Evolutionary conservation across 495 filamentous ascomycete species (phyloP).

Genomic region (Penicillium simplicissimum): DNA sequence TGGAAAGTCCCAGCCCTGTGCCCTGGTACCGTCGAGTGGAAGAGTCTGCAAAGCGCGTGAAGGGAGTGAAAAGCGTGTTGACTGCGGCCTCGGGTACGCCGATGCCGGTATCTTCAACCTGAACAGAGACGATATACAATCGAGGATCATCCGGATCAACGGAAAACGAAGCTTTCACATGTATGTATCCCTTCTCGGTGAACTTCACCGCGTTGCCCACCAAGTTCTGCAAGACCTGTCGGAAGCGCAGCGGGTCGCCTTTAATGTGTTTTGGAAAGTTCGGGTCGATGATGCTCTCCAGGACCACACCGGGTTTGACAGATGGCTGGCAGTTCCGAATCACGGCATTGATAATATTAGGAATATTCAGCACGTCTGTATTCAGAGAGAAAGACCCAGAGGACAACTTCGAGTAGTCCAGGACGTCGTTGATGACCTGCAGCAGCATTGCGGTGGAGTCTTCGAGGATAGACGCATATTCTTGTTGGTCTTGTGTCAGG

Average conservation of each 20-base stretch:
- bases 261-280: conserved; percentile 40
- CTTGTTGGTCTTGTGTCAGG: conserved; percentile 66
- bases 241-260: conserved; percentile 76
- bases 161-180: conserved; percentile 54
- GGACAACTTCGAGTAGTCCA: conserved; percentile 87
- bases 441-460: conserved; percentile 79
- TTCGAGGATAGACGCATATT: conserved; percentile 76
- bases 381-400: conserved; percentile 79
- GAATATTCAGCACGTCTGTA: conserved; percentile 68
- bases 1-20: conserved; percentile 78
- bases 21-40: conserved; percentile 76
- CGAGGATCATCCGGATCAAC: conserved; percentile 40
- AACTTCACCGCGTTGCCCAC: conserved; percentile 92
- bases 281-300: conserved; percentile 51
- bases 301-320: conserved; percentile 58
- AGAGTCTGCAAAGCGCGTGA: conserved; percentile 80
- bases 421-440: conserved; percentile 85
- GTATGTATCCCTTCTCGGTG: conserved; percentile 70
- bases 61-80: conserved; percentile 78
- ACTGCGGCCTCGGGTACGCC: conserved; percentile 76
- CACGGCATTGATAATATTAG: conserved; percentile 54
- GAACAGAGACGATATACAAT: conserved; percentile 48
- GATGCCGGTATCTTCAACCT: conserved; percentile 79
- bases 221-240: conserved; percentile 83
- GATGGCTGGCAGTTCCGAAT: conserved; percentile 54